Base-by-base conservation (phyloP, 352 stramenopile species). In the Phytophthora hibernalis region DNA sequence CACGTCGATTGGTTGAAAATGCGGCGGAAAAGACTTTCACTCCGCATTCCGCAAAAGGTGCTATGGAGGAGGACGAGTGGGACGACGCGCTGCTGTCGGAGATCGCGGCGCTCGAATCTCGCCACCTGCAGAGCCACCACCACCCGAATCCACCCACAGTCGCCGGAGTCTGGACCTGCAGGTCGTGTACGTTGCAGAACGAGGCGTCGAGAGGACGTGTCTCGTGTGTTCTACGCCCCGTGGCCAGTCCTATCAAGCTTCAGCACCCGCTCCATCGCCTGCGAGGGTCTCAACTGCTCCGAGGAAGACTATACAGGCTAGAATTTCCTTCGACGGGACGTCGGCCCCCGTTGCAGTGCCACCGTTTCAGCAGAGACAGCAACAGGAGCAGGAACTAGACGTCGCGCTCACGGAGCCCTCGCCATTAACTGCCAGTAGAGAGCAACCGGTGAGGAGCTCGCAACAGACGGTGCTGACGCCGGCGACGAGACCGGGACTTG, bases 61-160 rank as follows among this genome's bases (percentile, higher is more conserved):
- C 40, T 12, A 68, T 76, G 66, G 68, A 73, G 40, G 83, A 93
- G 40, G 87, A 94, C 54, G 84, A 94, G 26, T 96, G 88, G 88
- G 88, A 96, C 67, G 88, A 94, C 69, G 86, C 79, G 62, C 66
- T 96, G 49, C 73, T 87, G 65, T 87, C 75, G 26, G 76, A 88
- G 72, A 83, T 94, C 57, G 72, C 79, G 33, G 78, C 82, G 68
- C 67, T 94, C 24, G 83, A 93, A 70, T 69, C 75, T 48, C 65
- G 66, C 16, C 79, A 85, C 26, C 33, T 88, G 44, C 45, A 69
- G 48, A 64, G 16, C 0, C 57, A 58, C 43, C 24, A 26, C 47
- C 35, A 50, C 37, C 37, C 52, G 43, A 35, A 59, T 15, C 42
- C 42, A 28, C n/a, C 26, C 7, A 33, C 43, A 31, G 16, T 11